Conservation (phyloP, 1,139 yeast species). For the Yamadazyma diddensiae region DNA sequence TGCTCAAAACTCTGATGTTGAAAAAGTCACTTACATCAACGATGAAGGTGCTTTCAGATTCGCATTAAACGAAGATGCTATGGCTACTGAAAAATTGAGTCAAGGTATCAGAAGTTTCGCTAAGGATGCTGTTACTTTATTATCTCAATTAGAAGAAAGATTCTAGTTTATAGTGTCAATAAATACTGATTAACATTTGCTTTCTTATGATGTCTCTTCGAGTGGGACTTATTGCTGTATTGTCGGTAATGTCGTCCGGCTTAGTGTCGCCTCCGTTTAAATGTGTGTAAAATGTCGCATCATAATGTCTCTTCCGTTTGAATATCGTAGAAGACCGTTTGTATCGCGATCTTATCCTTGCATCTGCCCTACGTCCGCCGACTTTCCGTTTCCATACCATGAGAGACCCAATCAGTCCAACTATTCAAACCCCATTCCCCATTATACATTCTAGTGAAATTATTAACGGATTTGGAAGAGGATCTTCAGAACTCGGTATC, state of each 20-base stretch:
- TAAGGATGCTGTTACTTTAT: slow-evolving; percentile 86
- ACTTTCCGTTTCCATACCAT: too few relatives aligned
- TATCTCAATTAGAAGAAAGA: slow-evolving; percentile 73
- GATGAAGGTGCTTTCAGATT: slow-evolving; percentile 91
- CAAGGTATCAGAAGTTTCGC: slow-evolving; percentile 98
- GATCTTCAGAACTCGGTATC: slow-evolving; percentile 87
- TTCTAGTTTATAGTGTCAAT: slow-evolving; percentile 37
- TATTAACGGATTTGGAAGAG: slow-evolving; percentile 91
- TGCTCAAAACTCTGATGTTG: slow-evolving; percentile 47
- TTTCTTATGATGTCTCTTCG: too few relatives aligned
- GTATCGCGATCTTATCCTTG: too few relatives aligned
- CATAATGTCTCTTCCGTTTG: too few relatives aligned
- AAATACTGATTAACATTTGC: neutral
- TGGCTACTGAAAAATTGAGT: slow-evolving; percentile 97
- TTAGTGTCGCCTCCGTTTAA: too few relatives aligned
- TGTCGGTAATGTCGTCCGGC: too few relatives aligned
- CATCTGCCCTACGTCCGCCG: too few relatives aligned
- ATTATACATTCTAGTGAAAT: slow-evolving; percentile 54
- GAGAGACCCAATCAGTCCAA: slow-evolving; percentile 24
- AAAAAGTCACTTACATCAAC: slow-evolving; percentile 77
- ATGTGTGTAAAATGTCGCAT: too few relatives aligned
- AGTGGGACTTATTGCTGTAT: too few relatives aligned
- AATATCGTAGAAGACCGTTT: too few relatives aligned
- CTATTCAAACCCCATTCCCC: slow-evolving; percentile 59
- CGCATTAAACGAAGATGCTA: slow-evolving; percentile 90